Evolutionary conservation across 306 rosid genomes (phyloP).

Genomic region (Ochetophila trinervis): DNA sequence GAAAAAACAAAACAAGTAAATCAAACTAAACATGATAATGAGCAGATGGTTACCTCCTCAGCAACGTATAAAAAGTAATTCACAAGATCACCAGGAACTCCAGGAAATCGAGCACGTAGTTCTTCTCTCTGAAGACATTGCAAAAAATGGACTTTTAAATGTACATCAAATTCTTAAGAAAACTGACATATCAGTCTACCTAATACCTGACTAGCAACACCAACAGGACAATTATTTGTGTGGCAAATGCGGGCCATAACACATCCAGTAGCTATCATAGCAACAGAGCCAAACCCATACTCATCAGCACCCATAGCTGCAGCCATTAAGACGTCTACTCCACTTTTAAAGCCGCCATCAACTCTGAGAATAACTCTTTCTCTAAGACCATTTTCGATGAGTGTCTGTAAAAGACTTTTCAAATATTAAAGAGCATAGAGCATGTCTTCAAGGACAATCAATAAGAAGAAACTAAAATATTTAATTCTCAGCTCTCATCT

Average conservation of each 20-base stretch:
- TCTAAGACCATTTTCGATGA: slow-evolving; percentile 82
- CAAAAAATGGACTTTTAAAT: slow-evolving; percentile 6
- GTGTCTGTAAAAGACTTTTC: slow-evolving; percentile 53
- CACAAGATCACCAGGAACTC: slow-evolving; percentile 99
- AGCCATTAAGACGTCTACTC: slow-evolving; percentile 95
- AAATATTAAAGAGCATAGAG: slow-evolving; percentile 24
- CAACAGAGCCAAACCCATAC: slow-evolving; percentile 93
- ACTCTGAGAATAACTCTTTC: slow-evolving; percentile 98
- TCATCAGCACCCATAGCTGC: slow-evolving; percentile 98
- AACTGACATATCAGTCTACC: slow-evolving; percentile 18
- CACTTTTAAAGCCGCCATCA: slow-evolving; percentile 98
- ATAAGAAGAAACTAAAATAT: slow-evolving; percentile 11
- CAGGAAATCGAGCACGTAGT: slow-evolving; percentile 98
- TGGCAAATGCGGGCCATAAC: slow-evolving; percentile 99
- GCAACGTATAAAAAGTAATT: slow-evolving; percentile 92
- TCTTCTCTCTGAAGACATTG: slow-evolving; percentile 78
- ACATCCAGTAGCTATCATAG: slow-evolving; percentile 97
- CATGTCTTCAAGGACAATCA: slow-evolving; percentile 13
- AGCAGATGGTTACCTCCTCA: slow-evolving; percentile 70
- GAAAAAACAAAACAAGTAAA: slow-evolving; percentile 7
- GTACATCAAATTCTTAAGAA: slow-evolving; percentile 14
- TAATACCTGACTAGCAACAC: slow-evolving; percentile 96
- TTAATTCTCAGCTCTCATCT: slow-evolving; percentile 22
- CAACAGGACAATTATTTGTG: slow-evolving; percentile 97
- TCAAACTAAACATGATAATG: slow-evolving; percentile 19